Percentiles rank a stretch among this genome's conserved stretches.
phyloP scores from a whole-genome alignment of 2,329 filamentous ascomycete genomes.

The Colletotrichum truncatum region DNA sequence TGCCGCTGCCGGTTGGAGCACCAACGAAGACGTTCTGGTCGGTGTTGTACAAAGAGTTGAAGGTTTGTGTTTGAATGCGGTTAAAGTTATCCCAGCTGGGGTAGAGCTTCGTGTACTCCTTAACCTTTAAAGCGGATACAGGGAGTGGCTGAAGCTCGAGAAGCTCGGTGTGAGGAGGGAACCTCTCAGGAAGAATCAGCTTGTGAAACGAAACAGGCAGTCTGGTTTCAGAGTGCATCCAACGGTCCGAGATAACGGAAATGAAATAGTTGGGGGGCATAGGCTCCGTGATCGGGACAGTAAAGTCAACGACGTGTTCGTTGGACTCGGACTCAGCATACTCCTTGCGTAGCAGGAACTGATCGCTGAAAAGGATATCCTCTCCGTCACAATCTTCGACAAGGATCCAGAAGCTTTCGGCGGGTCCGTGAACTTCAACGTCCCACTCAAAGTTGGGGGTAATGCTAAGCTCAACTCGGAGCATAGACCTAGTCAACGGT shows the following conservation, averaged over 20 bases:
- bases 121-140: conserved; percentile 85
- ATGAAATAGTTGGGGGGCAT: conserved; percentile 99
- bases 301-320: conserved; percentile 95
- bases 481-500: conserved; percentile 92
- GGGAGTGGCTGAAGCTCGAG: conserved; percentile 92
- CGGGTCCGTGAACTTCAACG: conserved; percentile 83
- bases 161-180: conserved; percentile 91
- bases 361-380: conserved; percentile 93
- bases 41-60: conserved; percentile 90
- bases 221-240: conserved; percentile 98
- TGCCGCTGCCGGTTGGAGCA: conserved; percentile 93
- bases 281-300: conserved; percentile 94
- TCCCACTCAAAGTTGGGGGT: conserved; percentile 98
- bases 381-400: conserved; percentile 98
- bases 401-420: conserved; percentile 96
- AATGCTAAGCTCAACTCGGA: conserved; percentile 89
- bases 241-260: conserved; percentile 91
- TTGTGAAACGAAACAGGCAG: conserved; percentile 95
- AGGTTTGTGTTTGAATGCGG: conserved; percentile 96
- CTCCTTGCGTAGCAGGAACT: conserved; percentile 89
- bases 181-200: conserved; percentile 92
- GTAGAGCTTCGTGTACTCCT: conserved; percentile 85
- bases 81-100: conserved; percentile 90
- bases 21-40: conserved; percentile 95
- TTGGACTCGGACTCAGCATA: conserved; percentile 88